phyloP scores from a whole-genome alignment of 2,329 filamentous ascomycete species.

The Xylaria polymorpha region DNA sequence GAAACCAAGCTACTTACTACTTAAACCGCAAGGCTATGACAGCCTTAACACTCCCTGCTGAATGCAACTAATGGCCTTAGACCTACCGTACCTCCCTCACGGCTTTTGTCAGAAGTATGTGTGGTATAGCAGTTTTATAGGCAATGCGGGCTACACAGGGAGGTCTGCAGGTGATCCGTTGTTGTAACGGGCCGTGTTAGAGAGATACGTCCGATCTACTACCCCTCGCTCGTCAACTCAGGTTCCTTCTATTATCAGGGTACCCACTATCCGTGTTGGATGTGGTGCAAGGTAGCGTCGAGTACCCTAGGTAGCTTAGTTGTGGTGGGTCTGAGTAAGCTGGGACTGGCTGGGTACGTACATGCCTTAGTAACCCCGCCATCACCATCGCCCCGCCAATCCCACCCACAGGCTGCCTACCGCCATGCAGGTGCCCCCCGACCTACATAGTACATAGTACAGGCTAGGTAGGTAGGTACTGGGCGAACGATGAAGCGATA shows the following conservation, averaged over 20 bases:
- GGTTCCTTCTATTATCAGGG: slow-evolving; percentile 6
- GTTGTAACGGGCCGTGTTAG: slow-evolving; percentile 28
- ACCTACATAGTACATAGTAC: neutral
- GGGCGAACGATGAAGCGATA: slow-evolving; percentile 25
- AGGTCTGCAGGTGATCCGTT: slow-evolving; percentile 10
- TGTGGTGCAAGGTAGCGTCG: slow-evolving; percentile 1
- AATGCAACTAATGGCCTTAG: slow-evolving; percentile 1
- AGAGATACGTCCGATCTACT: slow-evolving; percentile 35
- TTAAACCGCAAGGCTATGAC: slow-evolving; percentile 18
- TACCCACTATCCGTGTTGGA: slow-evolving; percentile 14
- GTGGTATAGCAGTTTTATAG: slow-evolving; percentile 12
- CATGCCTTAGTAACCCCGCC: slow-evolving; percentile 38
- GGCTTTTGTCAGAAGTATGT: slow-evolving; percentile 13
- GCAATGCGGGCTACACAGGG: slow-evolving; percentile 12
- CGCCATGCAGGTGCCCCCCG: slow-evolving; percentile 23
- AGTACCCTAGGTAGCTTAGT: slow-evolving; percentile 18
- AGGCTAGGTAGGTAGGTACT: neutral
- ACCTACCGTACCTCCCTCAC: too few species aligned
- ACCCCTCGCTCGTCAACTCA: slow-evolving; percentile 27
- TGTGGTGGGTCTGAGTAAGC: slow-evolving; percentile 47
- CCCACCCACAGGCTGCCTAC: slow-evolving; percentile 6
- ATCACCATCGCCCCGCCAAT: slow-evolving; percentile 26
- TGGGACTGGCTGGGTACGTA: slow-evolving; percentile 34
- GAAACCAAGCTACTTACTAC: neutral
- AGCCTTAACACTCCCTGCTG: slow-evolving; percentile 4